These are phyloP conservation scores for Fusarium stilboides DNA, from an alignment of 2,329 filamentous ascomycete species.

Conservation along the genomic window DNA sequence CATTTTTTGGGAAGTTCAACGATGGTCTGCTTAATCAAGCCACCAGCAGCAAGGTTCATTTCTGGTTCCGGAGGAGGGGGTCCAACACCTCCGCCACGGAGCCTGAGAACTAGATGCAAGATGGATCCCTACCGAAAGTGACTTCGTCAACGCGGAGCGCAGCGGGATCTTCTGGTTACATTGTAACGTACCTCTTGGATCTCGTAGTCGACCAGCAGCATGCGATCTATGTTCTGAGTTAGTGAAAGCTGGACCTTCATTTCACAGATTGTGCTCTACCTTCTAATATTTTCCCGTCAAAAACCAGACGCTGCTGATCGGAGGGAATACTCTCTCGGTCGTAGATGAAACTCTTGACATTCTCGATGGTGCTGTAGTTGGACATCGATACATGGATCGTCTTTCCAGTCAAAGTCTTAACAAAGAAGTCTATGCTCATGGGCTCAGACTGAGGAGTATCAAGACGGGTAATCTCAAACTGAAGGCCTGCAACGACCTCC, in stretches of 20 bases:
- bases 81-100: background rate
- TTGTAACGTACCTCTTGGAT: background rate
- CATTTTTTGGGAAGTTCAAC: accelerated
- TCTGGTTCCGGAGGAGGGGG: background rate
- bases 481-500: background rate
- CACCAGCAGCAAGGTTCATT: slow-evolving; percentile 10
- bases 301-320: no score
- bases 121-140: background rate
- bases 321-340: background rate
- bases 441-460: background rate
- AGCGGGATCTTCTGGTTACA: no score
- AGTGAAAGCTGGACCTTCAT: no score
- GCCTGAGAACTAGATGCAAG: accelerated
- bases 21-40: slow-evolving; percentile 14
- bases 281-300: no score
- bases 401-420: background rate
- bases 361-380: background rate
- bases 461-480: slow-evolving; percentile 6
- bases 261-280: no score
- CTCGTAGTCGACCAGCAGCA: background rate
- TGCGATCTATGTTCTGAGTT: no score
- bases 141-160: no score
- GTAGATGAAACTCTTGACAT: background rate
- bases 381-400: background rate
- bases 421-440: background rate